Conservation (phyloP, 495 filamentous ascomycete species). For the Hypoxylon crocopeplum region DNA sequence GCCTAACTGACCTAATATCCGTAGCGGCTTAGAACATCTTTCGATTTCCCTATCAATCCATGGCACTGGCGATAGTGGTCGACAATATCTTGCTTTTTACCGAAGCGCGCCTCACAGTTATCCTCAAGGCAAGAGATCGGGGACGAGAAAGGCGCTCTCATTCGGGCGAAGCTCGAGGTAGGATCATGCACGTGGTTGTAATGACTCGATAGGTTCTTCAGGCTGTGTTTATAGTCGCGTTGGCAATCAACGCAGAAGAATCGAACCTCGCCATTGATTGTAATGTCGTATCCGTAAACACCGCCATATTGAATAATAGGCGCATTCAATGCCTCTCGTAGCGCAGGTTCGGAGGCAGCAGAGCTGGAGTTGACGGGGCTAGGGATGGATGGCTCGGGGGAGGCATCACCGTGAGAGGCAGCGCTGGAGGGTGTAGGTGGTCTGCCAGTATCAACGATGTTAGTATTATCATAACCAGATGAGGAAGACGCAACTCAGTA, state of each 20-base stretch:
- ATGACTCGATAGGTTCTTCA: background rate
- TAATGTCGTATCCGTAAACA: background rate
- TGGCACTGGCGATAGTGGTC: background rate
- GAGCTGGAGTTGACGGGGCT: too few species aligned
- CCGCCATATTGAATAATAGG: background rate
- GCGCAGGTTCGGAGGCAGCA: too few species aligned
- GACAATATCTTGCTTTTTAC: background rate
- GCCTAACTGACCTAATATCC: background rate
- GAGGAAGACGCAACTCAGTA: too few species aligned
- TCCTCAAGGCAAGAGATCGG: background rate
- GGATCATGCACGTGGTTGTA: background rate
- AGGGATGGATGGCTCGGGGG: too few species aligned
- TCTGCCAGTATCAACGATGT: too few species aligned
- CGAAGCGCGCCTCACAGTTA: background rate
- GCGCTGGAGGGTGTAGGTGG: too few species aligned
- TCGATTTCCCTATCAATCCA: background rate
- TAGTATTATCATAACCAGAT: too few species aligned
- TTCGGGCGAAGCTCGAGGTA: background rate
- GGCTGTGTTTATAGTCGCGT: background rate
- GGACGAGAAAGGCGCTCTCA: background rate
- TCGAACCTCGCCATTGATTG: background rate
- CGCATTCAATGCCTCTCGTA: too few species aligned
- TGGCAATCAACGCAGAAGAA: background rate
- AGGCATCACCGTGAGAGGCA: too few species aligned
- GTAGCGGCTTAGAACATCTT: background rate